Base-by-base conservation (phyloP, 1,284 basidiomycete species). In the Irpex sp. region DNA sequence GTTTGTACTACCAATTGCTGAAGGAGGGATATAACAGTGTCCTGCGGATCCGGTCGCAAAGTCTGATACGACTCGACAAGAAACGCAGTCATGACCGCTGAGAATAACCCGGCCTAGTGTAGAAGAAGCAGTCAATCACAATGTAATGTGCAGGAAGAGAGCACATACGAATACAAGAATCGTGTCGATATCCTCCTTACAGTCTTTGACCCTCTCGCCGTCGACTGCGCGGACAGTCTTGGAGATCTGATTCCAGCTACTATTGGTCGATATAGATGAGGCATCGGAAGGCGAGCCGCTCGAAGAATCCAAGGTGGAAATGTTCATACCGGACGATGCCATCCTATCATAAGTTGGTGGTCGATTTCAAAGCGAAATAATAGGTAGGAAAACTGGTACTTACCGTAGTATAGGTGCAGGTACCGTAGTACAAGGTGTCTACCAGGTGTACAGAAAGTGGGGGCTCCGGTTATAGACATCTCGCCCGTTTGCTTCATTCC, bases 261-360 rank as follows among this genome's bases (percentile, higher is more conserved):
- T 91, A 70, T 99, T 96, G 39, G 39, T 42, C 39, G 39, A 42
- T 42, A 42, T 10, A 16, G 39, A 42, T 42, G 16, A 9, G 10
- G 16, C 39, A 42, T 9, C 16, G 10, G 39, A 42, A 16, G 39
- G 10, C 16, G 39, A 16, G 9, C 9, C 16, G 16, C 16, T 42
- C 39, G 39, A 42, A 2, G 39, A 16, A 42, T 42, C 39, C 39
- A 42, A 42, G 39, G 39, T 42, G 39, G 10, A 10, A 42, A 10
- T 10, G 16, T 42, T 42, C 39, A 16, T 16, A 10, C 39, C 39
- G 10, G 39, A 42, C 9, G 39, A 42, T 10, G 39, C 39, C 39
- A 42, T 42, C 10, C 39, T 42, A 42, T 23, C 23, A 23, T 23
- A 23, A 23, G 23, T 23, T 23, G 23, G 23, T 23, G 23, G 23